Evolutionary conservation across 768 basidiomycete species (phyloP).

Genomic region (Suillus placidus): DNA sequence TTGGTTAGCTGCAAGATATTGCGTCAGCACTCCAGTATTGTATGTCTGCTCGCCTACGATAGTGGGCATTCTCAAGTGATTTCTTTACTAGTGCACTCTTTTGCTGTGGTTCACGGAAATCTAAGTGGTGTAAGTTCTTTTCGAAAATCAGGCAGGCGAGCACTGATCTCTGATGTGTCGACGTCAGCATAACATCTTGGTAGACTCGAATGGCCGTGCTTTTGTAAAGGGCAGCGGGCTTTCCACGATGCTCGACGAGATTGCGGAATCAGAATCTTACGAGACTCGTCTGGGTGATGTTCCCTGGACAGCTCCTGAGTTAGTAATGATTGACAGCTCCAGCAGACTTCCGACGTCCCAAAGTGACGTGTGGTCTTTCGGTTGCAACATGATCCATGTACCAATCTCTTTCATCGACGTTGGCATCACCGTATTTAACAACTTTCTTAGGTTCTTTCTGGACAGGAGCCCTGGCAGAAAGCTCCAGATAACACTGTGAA

Average conservation of each 20-base stretch:
- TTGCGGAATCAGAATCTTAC: constrained; percentile 29
- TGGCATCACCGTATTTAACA: not conserved
- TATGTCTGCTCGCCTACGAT: constrained; percentile 19
- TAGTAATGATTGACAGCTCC: constrained; percentile 8
- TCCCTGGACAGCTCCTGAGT: constrained; percentile 21
- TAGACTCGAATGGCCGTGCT: constrained; percentile 5
- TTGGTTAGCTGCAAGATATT: constrained; percentile 40
- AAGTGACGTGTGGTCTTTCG: constrained; percentile 25
- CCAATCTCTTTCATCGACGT: not conserved
- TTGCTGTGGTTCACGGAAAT: constrained; percentile 12
- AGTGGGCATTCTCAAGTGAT: not conserved
- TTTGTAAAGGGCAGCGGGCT: constrained; percentile 42
- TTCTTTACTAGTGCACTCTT: constrained; percentile 10
- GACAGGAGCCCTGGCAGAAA: not conserved
- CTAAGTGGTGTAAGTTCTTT: constrained; percentile 10
- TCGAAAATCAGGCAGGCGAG: not conserved
- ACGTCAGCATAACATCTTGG: constrained; percentile 13
- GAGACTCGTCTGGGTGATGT: constrained; percentile 9
- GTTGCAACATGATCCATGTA: constrained; percentile 26
- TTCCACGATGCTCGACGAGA: constrained; percentile 41
- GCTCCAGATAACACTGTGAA: not conserved
- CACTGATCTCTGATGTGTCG: not conserved
- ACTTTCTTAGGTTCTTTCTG: not conserved
- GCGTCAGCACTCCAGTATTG: constrained; percentile 43
- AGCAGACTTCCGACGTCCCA: not conserved